These are phyloP conservation scores for Russula sp. DNA, from an alignment of 768 basidiomycete species.

Conservation along the genomic window DNA sequence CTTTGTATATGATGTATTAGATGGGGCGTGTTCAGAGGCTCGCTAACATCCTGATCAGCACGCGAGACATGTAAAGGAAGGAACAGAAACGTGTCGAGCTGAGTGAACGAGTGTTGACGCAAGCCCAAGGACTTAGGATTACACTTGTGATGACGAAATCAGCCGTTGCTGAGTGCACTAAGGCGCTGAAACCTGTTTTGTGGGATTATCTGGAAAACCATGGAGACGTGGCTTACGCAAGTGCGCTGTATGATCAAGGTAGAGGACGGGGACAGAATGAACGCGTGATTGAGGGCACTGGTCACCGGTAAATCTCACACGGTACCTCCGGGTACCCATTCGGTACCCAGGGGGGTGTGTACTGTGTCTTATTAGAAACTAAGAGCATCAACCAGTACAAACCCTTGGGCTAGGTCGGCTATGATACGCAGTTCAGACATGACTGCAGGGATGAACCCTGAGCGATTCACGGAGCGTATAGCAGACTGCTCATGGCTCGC, in stretches of 20 bases:
- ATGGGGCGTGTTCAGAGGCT: background rate
- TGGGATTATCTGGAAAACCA: constrained; percentile 7
- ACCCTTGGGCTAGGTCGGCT: background rate
- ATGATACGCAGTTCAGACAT: background rate
- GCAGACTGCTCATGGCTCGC: constrained; percentile 2
- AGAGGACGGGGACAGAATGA: background rate
- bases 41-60: background rate
- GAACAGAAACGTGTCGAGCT: constrained; percentile 4
- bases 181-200: background rate
- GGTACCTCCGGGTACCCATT: too few species aligned
- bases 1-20: background rate
- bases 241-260: background rate
- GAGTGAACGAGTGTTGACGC: background rate
- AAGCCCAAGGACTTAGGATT: background rate
- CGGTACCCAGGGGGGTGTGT: too few species aligned
- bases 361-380: too few species aligned
- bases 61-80: background rate
- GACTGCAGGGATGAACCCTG: background rate
- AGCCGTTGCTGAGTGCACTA: background rate
- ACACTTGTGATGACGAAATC: constrained; percentile 14
- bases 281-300: constrained; percentile 1
- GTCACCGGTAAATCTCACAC: background rate
- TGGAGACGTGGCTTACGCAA: constrained; percentile 8
- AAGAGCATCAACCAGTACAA: background rate
- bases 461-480: background rate